These are phyloP conservation scores for Leavenworthia alabamica DNA, from an alignment of 345 rosid species.

Conservation along the genomic window DNA sequence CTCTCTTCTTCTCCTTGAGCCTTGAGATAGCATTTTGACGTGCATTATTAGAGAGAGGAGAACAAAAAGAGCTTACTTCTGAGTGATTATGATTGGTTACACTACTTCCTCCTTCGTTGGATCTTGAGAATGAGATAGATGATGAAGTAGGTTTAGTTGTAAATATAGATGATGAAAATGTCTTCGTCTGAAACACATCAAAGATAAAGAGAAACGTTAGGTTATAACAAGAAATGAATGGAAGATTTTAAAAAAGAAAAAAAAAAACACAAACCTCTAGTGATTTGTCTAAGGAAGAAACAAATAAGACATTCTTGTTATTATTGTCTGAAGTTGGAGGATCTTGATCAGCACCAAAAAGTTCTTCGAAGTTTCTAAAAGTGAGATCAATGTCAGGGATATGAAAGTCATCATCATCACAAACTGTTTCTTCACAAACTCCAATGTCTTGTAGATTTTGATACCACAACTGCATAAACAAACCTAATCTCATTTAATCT, in stretches of 20 bases:
- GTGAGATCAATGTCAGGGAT: slow-evolving; percentile 79
- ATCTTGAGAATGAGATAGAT: slow-evolving; percentile 35
- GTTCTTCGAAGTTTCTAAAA: slow-evolving; percentile 68
- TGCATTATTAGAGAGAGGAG: slow-evolving; percentile 27
- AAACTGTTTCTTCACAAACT: slow-evolving; percentile 59
- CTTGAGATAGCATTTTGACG: slow-evolving; percentile 46
- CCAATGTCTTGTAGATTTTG: slow-evolving; percentile 86
- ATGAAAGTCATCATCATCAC: slow-evolving; percentile 50
- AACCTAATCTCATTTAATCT: slow-evolving; percentile 10
- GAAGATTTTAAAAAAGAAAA: slow-evolving; percentile 6
- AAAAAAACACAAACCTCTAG: slow-evolving; percentile 30
- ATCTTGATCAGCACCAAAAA: slow-evolving; percentile 60
- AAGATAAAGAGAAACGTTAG: background rate
- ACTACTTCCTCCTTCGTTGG: slow-evolving; percentile 3
- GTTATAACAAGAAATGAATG: background rate
- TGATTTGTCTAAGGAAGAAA: slow-evolving; percentile 12
- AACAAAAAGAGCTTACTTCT: slow-evolving; percentile 33
- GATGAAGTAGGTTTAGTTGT: slow-evolving; percentile 36
- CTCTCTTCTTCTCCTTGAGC: slow-evolving; percentile 61
- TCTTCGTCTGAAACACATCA: slow-evolving; percentile 19
- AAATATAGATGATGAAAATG: slow-evolving; percentile 24
- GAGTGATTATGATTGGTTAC: slow-evolving; percentile 28
- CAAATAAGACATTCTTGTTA: background rate
- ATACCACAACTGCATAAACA: slow-evolving; percentile 53
- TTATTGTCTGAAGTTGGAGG: slow-evolving; percentile 31